A percentile compares a stretch with the other conserved stretches of the same genome.
These are phyloP conservation scores for Pleurostoma richardsiae DNA, from an alignment of 2,329 filamentous ascomycete genomes.

Conservation along the genomic window DNA sequence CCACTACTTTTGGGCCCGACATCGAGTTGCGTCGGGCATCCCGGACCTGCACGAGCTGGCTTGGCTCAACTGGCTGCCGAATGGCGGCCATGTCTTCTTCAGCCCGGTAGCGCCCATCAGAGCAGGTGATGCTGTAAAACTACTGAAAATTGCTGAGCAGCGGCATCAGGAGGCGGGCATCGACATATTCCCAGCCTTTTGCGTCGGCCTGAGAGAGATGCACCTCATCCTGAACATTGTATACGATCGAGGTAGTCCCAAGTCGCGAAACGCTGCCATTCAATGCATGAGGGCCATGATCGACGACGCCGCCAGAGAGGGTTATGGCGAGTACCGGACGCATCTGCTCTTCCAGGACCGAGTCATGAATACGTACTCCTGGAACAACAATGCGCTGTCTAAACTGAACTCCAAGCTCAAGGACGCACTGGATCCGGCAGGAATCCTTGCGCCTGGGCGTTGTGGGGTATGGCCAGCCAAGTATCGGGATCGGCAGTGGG, in stretches of 20 bases:
- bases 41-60: constrained; percentile 24
- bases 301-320: constrained; percentile 29
- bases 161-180: constrained; percentile 27
- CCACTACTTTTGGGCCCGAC: constrained; percentile 13
- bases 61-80: constrained; percentile 36
- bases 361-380: constrained; percentile 34
- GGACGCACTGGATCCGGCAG: constrained; percentile 33
- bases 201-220: constrained; percentile 27
- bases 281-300: constrained; percentile 22
- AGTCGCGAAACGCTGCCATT: constrained; percentile 15
- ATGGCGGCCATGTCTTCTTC: constrained; percentile 36
- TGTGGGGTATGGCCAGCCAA: constrained; percentile 24
- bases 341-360: constrained; percentile 39
- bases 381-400: constrained; percentile 32
- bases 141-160: constrained; percentile 27
- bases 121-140: constrained; percentile 30
- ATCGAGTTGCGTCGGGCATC: background rate
- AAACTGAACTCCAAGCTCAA: constrained; percentile 34
- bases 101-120: constrained; percentile 38
- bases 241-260: constrained; percentile 19
- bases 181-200: constrained; percentile 33
- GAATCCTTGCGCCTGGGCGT: constrained; percentile 23
- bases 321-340: constrained; percentile 38
- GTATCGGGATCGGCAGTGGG: constrained; percentile 10
- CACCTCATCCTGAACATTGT: constrained; percentile 28